Conservation (phyloP, 2,329 filamentous ascomycete genomes). For the Setomelanomma holmii region DNA sequence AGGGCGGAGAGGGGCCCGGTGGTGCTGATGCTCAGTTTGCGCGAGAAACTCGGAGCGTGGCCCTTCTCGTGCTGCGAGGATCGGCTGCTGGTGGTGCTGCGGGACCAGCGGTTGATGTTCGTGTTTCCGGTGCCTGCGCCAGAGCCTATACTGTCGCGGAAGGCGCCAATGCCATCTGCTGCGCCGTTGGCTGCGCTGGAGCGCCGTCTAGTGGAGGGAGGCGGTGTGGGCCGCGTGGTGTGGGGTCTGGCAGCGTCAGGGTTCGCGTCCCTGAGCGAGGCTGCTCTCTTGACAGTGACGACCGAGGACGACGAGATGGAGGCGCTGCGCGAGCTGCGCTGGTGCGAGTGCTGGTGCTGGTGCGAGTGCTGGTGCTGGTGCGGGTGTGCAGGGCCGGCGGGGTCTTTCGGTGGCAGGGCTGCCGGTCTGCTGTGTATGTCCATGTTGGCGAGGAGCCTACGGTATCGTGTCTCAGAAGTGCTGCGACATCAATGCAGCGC, state of each 20-base stretch:
- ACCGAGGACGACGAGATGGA: conserved; percentile 55
- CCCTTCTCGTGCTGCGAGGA: conserved; percentile 43
- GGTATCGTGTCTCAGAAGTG: conserved; percentile 6
- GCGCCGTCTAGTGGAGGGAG: conserved; percentile 41
- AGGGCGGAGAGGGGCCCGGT: conserved; percentile 36
- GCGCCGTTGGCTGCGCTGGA: conserved; percentile 51
- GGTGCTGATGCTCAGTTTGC: conserved; percentile 49
- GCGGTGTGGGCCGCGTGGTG: conserved; percentile 31
- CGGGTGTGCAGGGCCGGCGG: conserved; percentile 16
- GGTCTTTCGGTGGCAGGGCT: neutral
- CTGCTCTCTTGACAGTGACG: conserved; percentile 51
- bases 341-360: conserved; percentile 11
- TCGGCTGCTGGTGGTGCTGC: conserved; percentile 61
- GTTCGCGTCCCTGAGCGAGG: conserved; percentile 43
- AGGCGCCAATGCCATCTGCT: conserved; percentile 46
- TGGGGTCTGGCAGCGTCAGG: conserved; percentile 23
- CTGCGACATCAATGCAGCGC: conserved; percentile 6
- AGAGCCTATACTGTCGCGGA: conserved; percentile 51
- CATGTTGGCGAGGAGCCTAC: neutral
- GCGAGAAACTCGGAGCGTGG: conserved; percentile 41
- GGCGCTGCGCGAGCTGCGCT: conserved; percentile 48
- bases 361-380: conserved; percentile 11
- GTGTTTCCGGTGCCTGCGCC: conserved; percentile 56
- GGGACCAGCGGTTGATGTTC: conserved; percentile 65
- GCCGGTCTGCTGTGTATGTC: conserved; percentile 1